Evolutionary conservation across 306 rosid genomes (phyloP).

Genomic region (Cicer yamashitae): DNA sequence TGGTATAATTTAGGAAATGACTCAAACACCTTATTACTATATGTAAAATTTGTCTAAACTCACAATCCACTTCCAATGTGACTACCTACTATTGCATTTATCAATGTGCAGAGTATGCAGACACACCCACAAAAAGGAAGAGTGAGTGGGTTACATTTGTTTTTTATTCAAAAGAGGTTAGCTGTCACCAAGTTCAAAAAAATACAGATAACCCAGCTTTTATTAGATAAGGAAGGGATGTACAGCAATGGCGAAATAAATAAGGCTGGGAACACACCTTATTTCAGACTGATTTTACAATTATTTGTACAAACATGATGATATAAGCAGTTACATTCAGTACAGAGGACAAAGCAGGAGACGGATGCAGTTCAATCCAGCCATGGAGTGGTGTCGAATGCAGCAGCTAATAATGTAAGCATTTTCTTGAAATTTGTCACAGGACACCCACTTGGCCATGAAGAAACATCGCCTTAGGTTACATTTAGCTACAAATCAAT

Average conservation of each 20-base stretch:
- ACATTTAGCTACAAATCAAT: constrained; percentile 44
- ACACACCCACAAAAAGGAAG: neutral
- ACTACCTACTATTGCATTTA: constrained; percentile 21
- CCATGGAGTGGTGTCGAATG: constrained; percentile 45
- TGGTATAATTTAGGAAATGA: neutral
- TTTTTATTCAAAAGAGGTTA: constrained; percentile 6
- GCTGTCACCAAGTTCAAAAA: constrained; percentile 12
- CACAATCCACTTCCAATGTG: constrained; percentile 2
- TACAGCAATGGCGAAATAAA: constrained; percentile 32
- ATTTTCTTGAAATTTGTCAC: constrained; percentile 42
- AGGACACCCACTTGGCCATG: constrained; percentile 49
- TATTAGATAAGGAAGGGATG: constrained; percentile 40
- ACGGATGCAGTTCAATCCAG: constrained; percentile 46
- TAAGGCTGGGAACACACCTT: constrained; percentile 35
- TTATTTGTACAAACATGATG: constrained; percentile 43
- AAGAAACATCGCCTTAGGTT: constrained; percentile 42
- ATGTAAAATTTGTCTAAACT: neutral
- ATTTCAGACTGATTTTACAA: constrained; percentile 47
- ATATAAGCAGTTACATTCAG: constrained; percentile 42
- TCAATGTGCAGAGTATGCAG: neutral
- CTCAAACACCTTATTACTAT: neutral
- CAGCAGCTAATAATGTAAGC: constrained; percentile 44
- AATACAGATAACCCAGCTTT: constrained; percentile 39
- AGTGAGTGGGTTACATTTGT: constrained; percentile 20
- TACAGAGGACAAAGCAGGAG: constrained; percentile 44